Conservation (phyloP, 2,329 filamentous ascomycete species). For the Chaetomiaceae sp. region DNA sequence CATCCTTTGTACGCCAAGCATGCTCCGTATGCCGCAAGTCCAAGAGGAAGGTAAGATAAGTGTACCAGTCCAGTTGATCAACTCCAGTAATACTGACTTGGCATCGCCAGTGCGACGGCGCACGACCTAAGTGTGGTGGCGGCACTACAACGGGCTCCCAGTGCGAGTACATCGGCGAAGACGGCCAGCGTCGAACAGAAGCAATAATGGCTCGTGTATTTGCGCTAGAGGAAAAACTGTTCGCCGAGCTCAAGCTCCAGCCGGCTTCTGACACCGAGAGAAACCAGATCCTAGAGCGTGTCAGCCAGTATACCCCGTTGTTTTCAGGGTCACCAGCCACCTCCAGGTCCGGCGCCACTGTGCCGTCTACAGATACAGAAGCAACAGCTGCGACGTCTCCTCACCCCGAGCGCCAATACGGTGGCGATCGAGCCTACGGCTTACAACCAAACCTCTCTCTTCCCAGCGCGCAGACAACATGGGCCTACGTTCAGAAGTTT, state of each 20-base stretch:
- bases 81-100: too few relatives aligned
- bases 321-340: neutral
- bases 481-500: slow-evolving; percentile 26
- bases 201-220: slow-evolving; percentile 31
- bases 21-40: too few relatives aligned
- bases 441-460: slow-evolving; percentile 24
- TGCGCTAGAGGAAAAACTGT: slow-evolving; percentile 29
- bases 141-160: slow-evolving; percentile 28
- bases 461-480: slow-evolving; percentile 21
- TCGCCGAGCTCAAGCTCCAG: slow-evolving; percentile 28
- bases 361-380: neutral
- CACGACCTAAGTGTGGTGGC: slow-evolving; percentile 30
- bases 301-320: slow-evolving; percentile 18
- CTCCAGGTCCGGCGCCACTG: neutral
- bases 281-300: slow-evolving; percentile 24
- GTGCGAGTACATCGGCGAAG: slow-evolving; percentile 32
- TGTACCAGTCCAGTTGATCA: too few relatives aligned
- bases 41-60: too few relatives aligned
- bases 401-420: neutral
- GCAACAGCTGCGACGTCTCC: neutral
- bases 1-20: too few relatives aligned
- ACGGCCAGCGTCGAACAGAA: slow-evolving; percentile 30
- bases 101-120: slow-evolving; percentile 35
- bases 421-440: neutral
- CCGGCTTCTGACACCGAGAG: slow-evolving; percentile 26